A percentile compares a stretch with the other conserved stretches of the same genome.
These are phyloP conservation scores for Lenwebbia sp. DNA, from an alignment of 345 rosid genomes.

Conservation along the genomic window DNA sequence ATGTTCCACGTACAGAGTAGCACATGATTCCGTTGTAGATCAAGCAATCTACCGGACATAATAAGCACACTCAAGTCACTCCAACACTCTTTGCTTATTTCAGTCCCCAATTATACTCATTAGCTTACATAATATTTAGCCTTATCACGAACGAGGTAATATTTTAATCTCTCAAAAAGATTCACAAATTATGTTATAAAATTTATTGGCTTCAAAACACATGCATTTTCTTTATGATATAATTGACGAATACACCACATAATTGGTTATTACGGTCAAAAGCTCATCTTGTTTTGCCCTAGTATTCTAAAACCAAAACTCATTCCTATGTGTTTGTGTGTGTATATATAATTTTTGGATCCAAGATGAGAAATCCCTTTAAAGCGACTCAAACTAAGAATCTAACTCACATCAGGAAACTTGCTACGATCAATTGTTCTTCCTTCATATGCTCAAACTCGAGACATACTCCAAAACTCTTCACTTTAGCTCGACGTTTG, in stretches of 20 bases:
- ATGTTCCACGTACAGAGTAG: background rate
- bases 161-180: background rate
- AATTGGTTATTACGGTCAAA: background rate
- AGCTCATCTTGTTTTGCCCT: background rate
- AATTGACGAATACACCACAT: background rate
- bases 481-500: background rate
- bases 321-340: background rate
- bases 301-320: background rate
- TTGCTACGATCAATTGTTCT: background rate
- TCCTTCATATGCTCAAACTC: background rate
- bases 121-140: background rate
- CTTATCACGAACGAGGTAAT: background rate
- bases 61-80: background rate
- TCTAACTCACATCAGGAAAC: background rate
- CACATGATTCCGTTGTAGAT: accelerated
- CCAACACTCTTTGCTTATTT: accelerated
- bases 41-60: background rate
- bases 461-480: background rate
- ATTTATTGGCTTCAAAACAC: background rate
- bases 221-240: background rate
- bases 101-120: background rate
- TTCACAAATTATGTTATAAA: background rate
- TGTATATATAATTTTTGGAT: background rate
- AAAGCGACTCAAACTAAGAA: background rate
- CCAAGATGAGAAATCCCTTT: background rate